phyloP scores from a whole-genome alignment of 176 grass and related monocot species.

The Pontederia crassipes region DNA sequence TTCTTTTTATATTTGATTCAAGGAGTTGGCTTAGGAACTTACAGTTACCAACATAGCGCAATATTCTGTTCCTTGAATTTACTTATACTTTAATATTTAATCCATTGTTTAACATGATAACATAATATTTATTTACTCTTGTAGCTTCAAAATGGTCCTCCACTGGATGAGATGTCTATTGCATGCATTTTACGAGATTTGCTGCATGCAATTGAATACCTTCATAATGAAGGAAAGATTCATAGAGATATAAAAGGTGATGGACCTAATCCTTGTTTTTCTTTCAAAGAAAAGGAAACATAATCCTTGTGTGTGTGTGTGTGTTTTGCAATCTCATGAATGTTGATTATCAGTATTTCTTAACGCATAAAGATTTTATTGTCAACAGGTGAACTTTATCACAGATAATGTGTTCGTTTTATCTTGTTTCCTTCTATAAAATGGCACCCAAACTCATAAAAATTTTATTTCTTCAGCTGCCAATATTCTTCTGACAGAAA shows the following conservation, averaged over 20 bases:
- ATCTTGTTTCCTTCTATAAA: constrained; percentile 4
- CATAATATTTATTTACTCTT: constrained; percentile 17
- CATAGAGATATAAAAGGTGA: constrained; percentile 84
- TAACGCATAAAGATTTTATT: too few species aligned
- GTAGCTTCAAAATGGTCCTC: constrained; percentile 80
- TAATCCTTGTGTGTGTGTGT: not conserved
- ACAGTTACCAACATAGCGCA: too few species aligned
- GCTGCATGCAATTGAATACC: constrained; percentile 92
- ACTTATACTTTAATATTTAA: too few species aligned
- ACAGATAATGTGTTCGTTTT: too few species aligned
- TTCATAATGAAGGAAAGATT: constrained; percentile 98
- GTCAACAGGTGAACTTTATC: too few species aligned
- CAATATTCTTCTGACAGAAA: constrained; percentile 94
- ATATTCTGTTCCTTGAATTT: too few species aligned
- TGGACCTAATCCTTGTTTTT: not conserved
- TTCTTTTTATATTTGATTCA: too few species aligned
- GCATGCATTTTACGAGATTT: constrained; percentile 89
- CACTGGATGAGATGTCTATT: constrained; percentile 95
- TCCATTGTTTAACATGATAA: too few species aligned
- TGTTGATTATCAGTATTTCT: not conserved
- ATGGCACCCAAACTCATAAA: constrained; percentile 8
- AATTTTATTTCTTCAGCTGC: constrained; percentile 66
- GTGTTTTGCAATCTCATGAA: constrained; percentile 1
- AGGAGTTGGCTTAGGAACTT: too few species aligned
- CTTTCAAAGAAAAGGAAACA: not conserved